These are phyloP conservation scores for Penicillium robsamsonii DNA, from an alignment of 495 filamentous ascomycete genomes.

Conservation along the genomic window DNA sequence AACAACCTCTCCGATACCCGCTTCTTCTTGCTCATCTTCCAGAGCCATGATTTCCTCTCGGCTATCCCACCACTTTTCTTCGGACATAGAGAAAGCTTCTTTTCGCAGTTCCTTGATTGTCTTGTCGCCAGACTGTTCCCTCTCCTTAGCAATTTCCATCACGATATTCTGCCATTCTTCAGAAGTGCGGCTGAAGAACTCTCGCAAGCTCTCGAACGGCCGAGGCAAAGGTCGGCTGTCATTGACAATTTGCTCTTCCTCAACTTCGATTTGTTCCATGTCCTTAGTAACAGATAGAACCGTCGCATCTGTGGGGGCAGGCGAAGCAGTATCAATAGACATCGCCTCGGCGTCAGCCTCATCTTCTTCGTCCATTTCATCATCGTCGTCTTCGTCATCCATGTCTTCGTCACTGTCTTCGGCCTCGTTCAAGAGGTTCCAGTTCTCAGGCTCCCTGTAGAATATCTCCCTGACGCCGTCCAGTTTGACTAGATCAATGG, in stretches of 20 bases:
- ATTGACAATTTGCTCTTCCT: conserved; percentile 48
- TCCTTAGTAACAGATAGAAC: conserved; percentile 51
- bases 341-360: conserved; percentile 42
- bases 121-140: conserved; percentile 52
- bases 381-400: conserved; percentile 70
- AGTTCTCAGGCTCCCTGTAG: conserved; percentile 78
- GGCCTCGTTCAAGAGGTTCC: conserved; percentile 66
- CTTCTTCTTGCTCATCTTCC: conserved; percentile 95
- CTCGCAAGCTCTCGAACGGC: conserved; percentile 87
- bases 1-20: conserved; percentile 93
- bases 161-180: conserved; percentile 85
- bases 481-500: conserved; percentile 85
- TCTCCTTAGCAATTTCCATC: conserved; percentile 63
- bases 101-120: conserved; percentile 88
- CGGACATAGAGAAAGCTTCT: conserved; percentile 80
- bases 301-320: conserved; percentile 37
- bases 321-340: conserved; percentile 39
- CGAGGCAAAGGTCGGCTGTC: conserved; percentile 56
- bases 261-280: conserved; percentile 59
- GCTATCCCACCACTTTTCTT: conserved; percentile 99
- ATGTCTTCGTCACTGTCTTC: conserved; percentile 68
- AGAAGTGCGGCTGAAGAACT: conserved; percentile 87
- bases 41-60: conserved; percentile 88
- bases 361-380: conserved; percentile 58
- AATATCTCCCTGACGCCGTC: conserved; percentile 91